These are phyloP conservation scores for Rhodotorula taiwanensis DNA, from an alignment of 768 basidiomycete species.

Conservation along the genomic window DNA sequence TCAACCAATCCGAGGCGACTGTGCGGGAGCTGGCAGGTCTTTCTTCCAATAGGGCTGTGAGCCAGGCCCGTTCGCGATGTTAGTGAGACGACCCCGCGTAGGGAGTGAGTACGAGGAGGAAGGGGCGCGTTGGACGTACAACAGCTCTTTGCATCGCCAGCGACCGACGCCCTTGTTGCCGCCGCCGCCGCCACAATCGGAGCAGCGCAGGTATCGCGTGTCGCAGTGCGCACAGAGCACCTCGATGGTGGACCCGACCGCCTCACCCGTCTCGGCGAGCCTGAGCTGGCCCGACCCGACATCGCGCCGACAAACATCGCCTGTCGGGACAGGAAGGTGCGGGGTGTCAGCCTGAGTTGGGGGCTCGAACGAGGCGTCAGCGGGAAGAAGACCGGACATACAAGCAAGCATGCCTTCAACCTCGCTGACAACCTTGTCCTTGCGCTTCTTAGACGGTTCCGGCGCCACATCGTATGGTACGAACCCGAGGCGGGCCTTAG, in stretches of 20 bases:
- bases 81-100: no score
- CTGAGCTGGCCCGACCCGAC: slow-evolving; percentile 13
- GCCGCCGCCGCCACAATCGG: slow-evolving; percentile 40
- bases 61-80: no score
- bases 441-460: slow-evolving; percentile 13
- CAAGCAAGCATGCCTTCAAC: slow-evolving; percentile 20
- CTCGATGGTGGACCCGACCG: slow-evolving; percentile 31
- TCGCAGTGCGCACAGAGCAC: slow-evolving; percentile 38
- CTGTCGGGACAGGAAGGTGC: no score
- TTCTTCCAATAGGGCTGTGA: slow-evolving; percentile 19
- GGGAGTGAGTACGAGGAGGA: neutral
- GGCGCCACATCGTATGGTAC: neutral
- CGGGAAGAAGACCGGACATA: neutral
- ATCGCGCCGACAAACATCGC: slow-evolving; percentile 28
- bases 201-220: slow-evolving; percentile 35
- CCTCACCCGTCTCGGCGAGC: slow-evolving; percentile 1
- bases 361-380: no score
- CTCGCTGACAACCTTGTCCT: slow-evolving; percentile 10
- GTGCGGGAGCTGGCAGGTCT: slow-evolving; percentile 38
- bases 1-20: slow-evolving; percentile 21
- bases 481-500: slow-evolving; percentile 21
- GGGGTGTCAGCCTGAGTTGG: no score
- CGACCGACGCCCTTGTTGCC: slow-evolving; percentile 37
- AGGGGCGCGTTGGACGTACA: slow-evolving; percentile 2
- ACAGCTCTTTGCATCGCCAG: slow-evolving; percentile 40